A percentile compares a stretch with the other conserved stretches of the same genome.
Evolutionary conservation across 176 grass and related monocot genomes (phyloP).

Genomic region (Triticum dicoccoides): DNA sequence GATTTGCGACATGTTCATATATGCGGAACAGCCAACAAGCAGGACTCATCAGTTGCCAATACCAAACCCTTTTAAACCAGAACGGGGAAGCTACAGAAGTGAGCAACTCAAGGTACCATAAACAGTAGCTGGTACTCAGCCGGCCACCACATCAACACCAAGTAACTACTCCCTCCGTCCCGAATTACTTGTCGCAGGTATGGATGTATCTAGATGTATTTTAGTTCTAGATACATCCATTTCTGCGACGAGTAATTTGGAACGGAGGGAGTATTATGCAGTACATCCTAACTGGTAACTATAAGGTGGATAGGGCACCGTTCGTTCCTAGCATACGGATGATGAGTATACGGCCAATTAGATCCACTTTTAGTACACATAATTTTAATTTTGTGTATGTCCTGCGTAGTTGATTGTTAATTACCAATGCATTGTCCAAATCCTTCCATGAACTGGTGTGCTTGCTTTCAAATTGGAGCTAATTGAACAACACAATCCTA

Average conservation of each 20-base stretch:
- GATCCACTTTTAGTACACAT: neutral
- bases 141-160: neutral
- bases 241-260: no score
- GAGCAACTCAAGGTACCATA: neutral
- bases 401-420: neutral
- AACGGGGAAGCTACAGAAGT: neutral
- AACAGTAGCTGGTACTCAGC: neutral
- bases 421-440: neutral
- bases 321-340: neutral
- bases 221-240: no score
- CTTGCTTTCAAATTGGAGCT: neutral
- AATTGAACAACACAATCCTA: neutral
- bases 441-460: neutral
- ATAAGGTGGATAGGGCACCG: neutral
- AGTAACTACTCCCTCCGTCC: neutral
- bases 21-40: neutral
- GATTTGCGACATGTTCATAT: neutral
- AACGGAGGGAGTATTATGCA: neutral
- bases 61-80: neutral
- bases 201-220: no score
- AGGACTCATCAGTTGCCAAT: neutral
- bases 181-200: no score
- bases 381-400: neutral
- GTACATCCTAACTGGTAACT: neutral
- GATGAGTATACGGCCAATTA: neutral